These are phyloP conservation scores for Parietaria judaica DNA, from an alignment of 306 rosid genomes.

Conservation along the genomic window DNA sequence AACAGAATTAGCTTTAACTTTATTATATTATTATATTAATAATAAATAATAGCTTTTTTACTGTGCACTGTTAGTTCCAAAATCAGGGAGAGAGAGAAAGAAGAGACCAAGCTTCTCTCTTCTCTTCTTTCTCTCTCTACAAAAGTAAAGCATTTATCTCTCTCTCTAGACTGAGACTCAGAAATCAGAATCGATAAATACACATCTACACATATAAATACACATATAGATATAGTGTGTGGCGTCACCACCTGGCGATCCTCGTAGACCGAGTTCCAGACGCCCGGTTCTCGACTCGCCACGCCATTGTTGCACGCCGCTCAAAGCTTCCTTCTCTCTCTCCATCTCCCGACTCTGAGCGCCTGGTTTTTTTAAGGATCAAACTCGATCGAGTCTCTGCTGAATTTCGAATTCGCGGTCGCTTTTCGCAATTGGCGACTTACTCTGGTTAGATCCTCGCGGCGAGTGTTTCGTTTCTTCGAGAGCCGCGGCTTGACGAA, in stretches of 20 bases:
- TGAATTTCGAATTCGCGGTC: too few relatives aligned
- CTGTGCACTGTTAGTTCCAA: too few relatives aligned
- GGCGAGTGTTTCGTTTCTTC: background rate
- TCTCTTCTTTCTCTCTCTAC: background rate
- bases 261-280: background rate
- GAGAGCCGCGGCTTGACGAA: conserved; percentile 8
- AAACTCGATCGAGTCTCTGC: background rate
- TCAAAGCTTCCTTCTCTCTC: background rate
- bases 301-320: conserved; percentile 2
- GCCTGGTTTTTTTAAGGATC: background rate
- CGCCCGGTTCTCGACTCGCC: conserved; percentile 1
- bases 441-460: background rate
- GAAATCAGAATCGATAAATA: background rate
- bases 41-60: too few relatives aligned
- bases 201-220: background rate
- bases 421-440: background rate
- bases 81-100: too few relatives aligned
- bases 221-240: background rate
- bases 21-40: too few relatives aligned
- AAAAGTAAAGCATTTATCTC: background rate
- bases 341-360: background rate
- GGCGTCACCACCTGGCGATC: conserved; percentile 1
- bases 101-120: background rate
- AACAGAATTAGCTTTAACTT: too few relatives aligned
- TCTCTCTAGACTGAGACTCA: background rate